Conservation (phyloP, 345 rosid species). For the Xanthoceras sorbifolium region DNA sequence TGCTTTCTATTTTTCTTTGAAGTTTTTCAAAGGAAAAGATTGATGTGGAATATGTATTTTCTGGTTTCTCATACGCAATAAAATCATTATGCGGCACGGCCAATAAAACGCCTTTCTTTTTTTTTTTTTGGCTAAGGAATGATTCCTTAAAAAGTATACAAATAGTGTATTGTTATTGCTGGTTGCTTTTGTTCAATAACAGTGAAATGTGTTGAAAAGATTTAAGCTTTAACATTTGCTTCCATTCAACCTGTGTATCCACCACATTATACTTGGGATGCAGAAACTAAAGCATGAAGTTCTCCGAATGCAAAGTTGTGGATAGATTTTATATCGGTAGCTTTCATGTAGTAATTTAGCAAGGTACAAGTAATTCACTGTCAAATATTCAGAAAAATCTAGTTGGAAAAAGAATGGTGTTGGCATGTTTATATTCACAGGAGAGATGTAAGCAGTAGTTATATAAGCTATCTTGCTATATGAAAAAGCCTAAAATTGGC, state of each 20-base stretch:
- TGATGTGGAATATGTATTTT: conserved; percentile 3
- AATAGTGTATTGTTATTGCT: neutral
- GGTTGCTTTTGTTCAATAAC: neutral
- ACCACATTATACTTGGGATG: no score
- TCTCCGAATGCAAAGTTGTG: neutral
- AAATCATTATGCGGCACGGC: neutral
- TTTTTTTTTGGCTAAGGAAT: neutral
- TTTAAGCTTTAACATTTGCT: no score
- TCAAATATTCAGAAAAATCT: neutral
- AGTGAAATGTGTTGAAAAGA: no score
- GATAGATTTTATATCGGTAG: neutral
- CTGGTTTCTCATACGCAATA: neutral
- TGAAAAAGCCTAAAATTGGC: neutral
- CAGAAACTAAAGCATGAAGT: neutral
- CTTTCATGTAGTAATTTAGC: neutral
- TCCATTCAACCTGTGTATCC: no score
- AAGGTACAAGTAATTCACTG: neutral
- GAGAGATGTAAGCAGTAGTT: neutral
- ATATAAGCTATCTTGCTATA: neutral
- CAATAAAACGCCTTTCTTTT: neutral
- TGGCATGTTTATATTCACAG: neutral
- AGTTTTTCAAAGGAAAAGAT: neutral
- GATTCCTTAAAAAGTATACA: neutral
- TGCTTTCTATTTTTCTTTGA: neutral
- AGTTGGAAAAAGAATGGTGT: neutral